Conservation (phyloP, 345 rosid species). For the Fremontodendron californicum region DNA sequence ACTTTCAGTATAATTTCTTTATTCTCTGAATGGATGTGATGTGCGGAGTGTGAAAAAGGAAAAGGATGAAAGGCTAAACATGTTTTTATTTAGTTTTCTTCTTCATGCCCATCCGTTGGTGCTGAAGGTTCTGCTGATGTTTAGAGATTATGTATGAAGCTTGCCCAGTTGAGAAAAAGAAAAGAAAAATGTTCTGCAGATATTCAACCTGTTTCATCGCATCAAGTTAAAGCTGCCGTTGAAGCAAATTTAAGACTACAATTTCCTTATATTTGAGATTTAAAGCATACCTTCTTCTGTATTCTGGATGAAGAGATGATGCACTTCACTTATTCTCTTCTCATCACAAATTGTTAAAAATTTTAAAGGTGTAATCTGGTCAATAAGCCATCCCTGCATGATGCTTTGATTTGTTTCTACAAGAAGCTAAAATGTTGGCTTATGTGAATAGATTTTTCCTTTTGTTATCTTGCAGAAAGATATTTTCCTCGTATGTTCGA, state of each 20-base stretch:
- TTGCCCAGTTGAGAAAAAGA: not conserved
- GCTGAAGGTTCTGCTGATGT: not conserved
- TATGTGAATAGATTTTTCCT: not conserved
- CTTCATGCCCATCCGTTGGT: not conserved
- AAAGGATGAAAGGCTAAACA: constrained; percentile 1
- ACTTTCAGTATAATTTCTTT: not conserved
- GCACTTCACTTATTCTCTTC: not conserved
- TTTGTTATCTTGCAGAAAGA: constrained; percentile 44
- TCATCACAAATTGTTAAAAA: not conserved
- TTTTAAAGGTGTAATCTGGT: not conserved
- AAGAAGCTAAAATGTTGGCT: not conserved
- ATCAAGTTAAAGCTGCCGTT: not conserved
- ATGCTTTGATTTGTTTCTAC: not conserved
- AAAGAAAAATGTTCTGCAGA: not conserved
- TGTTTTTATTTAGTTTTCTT: constrained; percentile 2
- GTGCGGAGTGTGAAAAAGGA: not conserved
- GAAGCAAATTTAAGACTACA: not conserved
- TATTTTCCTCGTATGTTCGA: constrained; percentile 62
- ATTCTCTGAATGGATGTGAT: not conserved
- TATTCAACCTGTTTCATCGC: not conserved
- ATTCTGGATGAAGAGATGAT: not conserved
- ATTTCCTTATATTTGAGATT: not conserved
- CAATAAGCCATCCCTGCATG: not conserved
- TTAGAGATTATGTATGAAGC: not conserved
- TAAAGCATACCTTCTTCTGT: not conserved